Base-by-base conservation (phyloP, 2,329 filamentous ascomycete genomes). In the Shiraia sp. region DNA sequence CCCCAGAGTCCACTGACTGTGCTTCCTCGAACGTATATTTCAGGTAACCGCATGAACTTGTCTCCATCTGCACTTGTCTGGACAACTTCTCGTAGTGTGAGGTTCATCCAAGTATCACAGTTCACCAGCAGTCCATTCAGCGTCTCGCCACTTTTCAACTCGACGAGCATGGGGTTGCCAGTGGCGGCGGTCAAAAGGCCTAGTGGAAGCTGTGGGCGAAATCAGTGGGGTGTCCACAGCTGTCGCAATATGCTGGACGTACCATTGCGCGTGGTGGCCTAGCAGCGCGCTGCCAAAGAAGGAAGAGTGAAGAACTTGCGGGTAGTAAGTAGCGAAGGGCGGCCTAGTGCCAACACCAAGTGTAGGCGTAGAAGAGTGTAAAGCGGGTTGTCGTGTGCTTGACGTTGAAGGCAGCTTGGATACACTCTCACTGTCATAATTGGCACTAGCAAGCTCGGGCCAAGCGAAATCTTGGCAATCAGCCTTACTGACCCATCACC, bases 31-130 rank as follows among this genome's bases (percentile, higher is more conserved):
- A 99, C 88, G 66, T 99, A 99, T 44, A 92, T 90, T 70, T 99
- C 95, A 25, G 90, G 86, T 72, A 99, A 75, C 65, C 90, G 81
- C 71, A 90, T 87, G 72, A 99, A 99, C 67, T 88, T 91, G 72
- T 97, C 91, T 50, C 90, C 93, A 64, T 97, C 92, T 16, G 92
- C 85, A 67, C 87, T 96, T 13, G 93, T 97, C 73, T 97, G 92
- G 25, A 97, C 89, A 15, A 99, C 95, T 71, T 97, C 93, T 72
- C 93, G 95, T 55, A 99, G 75, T 2, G 92, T 97, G 59, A 99
- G 77, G 75, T 99, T 99, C 93, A 99, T 99, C 90, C 93, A 99
- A 34, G 92, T 99, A 72, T 99, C 93, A 83, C 92, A 99, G 71
- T 87, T 90, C 70, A 96, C 87, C 45, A 99, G 79, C 66, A 96